Percentiles rank a stretch among this genome's conserved stretches.
Conservation (phyloP, 208 protist genomes). For the Crithidia acanthocephali region DNA sequence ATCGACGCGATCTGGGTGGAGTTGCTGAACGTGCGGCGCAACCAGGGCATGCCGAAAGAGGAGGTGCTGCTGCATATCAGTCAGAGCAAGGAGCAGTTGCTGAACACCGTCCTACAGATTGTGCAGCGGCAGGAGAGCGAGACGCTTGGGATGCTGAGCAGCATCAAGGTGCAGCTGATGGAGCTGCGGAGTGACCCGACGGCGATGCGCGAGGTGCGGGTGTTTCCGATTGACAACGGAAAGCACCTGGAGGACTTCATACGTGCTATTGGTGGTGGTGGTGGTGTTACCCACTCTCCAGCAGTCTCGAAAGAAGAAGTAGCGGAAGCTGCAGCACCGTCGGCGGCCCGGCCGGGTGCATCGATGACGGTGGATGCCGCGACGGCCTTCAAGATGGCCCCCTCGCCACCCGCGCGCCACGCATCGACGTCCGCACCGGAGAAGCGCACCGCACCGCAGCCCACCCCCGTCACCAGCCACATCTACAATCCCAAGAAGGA, state of each 20-base stretch:
- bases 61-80: conserved; percentile 51
- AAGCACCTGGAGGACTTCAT: conserved; percentile 36
- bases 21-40: conserved; percentile 52
- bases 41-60: conserved; percentile 47
- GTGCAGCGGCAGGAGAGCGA: conserved; percentile 45
- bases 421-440: neutral
- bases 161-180: conserved; percentile 33
- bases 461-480: neutral
- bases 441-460: neutral
- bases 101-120: conserved; percentile 28
- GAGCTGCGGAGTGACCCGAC: conserved; percentile 11
- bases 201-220: conserved; percentile 22
- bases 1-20: conserved; percentile 73
- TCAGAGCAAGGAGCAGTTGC: conserved; percentile 43
- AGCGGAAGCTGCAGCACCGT: neutral
- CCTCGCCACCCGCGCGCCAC: neutral
- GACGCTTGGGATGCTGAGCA: conserved; percentile 27
- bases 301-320: no score
- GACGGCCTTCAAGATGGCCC: neutral
- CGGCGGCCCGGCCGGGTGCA: neutral
- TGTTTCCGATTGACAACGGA: conserved; percentile 28
- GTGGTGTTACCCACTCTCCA: no score
- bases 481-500: neutral
- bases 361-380: neutral
- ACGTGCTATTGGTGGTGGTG: conserved; percentile 16